These are phyloP conservation scores for Tylopilus rubrobrunneus DNA, from an alignment of 768 basidiomycete genomes.

Conservation along the genomic window DNA sequence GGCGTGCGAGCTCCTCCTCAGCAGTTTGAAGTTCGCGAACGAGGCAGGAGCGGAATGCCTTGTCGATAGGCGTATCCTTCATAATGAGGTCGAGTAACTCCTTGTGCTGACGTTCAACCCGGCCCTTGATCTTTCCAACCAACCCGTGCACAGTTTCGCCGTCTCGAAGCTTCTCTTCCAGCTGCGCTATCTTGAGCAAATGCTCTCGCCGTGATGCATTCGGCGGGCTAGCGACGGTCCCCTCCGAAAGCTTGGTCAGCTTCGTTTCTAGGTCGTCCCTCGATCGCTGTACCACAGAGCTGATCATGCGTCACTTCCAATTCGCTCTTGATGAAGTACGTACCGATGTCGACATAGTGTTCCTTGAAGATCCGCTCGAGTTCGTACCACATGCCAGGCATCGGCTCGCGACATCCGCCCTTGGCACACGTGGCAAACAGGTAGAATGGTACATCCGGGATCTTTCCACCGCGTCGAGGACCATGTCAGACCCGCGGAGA, in stretches of 20 bases:
- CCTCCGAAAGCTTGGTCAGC: slow-evolving; percentile 61
- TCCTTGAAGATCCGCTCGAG: slow-evolving; percentile 58
- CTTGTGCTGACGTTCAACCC: slow-evolving; percentile 64
- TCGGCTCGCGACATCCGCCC: slow-evolving; percentile 81
- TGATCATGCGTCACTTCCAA: slow-evolving; percentile 54
- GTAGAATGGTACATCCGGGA: slow-evolving; percentile 71
- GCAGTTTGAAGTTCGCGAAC: too few relatives aligned
- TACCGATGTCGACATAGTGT: slow-evolving; percentile 64
- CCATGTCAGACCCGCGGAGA: too few relatives aligned
- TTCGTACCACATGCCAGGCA: slow-evolving; percentile 82
- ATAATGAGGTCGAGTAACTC: slow-evolving; percentile 67
- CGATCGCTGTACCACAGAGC: slow-evolving; percentile 51
- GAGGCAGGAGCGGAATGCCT: too few relatives aligned
- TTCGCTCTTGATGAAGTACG: slow-evolving; percentile 34
- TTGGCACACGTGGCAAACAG: slow-evolving; percentile 72
- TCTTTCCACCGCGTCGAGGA: slow-evolving; percentile 34
- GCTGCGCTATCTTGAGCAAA: too few relatives aligned
- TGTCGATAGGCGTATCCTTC: slow-evolving; percentile 53
- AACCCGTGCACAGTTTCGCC: slow-evolving; percentile 42
- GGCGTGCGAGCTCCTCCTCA: too few relatives aligned
- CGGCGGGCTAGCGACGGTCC: too few relatives aligned
- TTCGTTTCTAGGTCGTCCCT: slow-evolving; percentile 66
- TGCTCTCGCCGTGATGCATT: too few relatives aligned
- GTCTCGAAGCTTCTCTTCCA: too few relatives aligned
- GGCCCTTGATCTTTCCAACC: slow-evolving; percentile 54